These are phyloP conservation scores for Plasmodium ovale DNA, from an alignment of 169 alveolate species.

Conservation along the genomic window DNA sequence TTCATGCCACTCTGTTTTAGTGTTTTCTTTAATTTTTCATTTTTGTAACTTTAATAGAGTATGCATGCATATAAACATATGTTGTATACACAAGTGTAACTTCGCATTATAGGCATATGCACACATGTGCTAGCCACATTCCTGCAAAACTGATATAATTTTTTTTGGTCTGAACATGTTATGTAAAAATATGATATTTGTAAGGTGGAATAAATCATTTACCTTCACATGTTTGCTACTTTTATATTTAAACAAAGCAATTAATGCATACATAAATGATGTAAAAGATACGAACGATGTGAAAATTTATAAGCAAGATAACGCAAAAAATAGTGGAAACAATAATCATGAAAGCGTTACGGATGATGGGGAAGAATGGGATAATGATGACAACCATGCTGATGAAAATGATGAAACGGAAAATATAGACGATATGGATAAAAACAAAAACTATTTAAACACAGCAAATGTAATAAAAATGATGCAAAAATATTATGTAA, in stretches of 20 bases:
- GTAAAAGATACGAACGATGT: not conserved
- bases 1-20: no score
- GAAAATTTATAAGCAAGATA: constrained; percentile 3
- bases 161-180: constrained; percentile 1
- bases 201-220: constrained; percentile 16
- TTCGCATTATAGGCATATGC: no score
- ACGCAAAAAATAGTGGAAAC: not conserved
- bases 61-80: not conserved
- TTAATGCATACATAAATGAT: not conserved
- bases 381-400: not conserved
- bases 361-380: not conserved
- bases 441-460: no score
- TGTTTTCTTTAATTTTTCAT: no score
- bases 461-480: not conserved
- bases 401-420: not conserved
- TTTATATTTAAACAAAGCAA: constrained; percentile 22
- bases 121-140: not conserved
- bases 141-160: not conserved
- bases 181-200: constrained; percentile 34
- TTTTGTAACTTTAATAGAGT: no score
- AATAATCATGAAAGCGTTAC: not conserved
- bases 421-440: not conserved
- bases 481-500: not conserved
- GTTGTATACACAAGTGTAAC: no score
- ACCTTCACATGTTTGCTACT: constrained; percentile 22